Base-by-base conservation (phyloP, 495 filamentous ascomycete species). In the Podospora anserina region DNA sequence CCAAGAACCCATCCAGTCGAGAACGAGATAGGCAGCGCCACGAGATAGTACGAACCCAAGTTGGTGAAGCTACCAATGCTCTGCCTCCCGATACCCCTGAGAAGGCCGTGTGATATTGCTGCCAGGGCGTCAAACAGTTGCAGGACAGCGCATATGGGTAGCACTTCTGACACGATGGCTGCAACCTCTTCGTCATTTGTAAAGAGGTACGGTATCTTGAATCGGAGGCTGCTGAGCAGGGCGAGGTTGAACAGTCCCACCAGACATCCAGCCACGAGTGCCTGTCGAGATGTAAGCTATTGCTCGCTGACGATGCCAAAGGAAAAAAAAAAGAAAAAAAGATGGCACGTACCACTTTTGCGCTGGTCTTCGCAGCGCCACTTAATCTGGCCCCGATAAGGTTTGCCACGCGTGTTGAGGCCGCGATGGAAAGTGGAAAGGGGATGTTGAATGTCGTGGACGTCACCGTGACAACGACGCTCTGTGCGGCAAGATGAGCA, bases 71-170 rank as follows among this genome's bases (percentile, higher is more conserved):
- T 89, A 3, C 92, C 92, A 44, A 96, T 83, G 63, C 90, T 87
- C 72, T 96, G 92, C 56, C 89, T 81, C 0, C 92, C 92, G 26
- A 92, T 82, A 7, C 92, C 92, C 19, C 92, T 83, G 20, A 96
- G 80, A 18, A 94, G 82, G 19, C 92, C 92, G 70, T 92, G 91
- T 70, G 88, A 91, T 69, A 86, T 89, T 15, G 87, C 82, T 0
- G 91, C 87, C n/a, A 93, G 71, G 0, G 89, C 84, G 72, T 96
- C 92, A 67, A 92, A 91, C 2, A 92, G 82, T 76, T 96, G 92
- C 76, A 94, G 91, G 0, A 89, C 86, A 0, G 91, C 91, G 66
- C 88, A 90, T 15, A 95, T 73, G 2, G 91, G 92, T 16, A 96
- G 81, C 16, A 90, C 84, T 11, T 78, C 70, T 2, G 89, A 84